Percentiles rank a stretch among this genome's conserved stretches.
Evolutionary conservation across 768 basidiomycete genomes (phyloP).

Genomic region (Agaricus blazei): DNA sequence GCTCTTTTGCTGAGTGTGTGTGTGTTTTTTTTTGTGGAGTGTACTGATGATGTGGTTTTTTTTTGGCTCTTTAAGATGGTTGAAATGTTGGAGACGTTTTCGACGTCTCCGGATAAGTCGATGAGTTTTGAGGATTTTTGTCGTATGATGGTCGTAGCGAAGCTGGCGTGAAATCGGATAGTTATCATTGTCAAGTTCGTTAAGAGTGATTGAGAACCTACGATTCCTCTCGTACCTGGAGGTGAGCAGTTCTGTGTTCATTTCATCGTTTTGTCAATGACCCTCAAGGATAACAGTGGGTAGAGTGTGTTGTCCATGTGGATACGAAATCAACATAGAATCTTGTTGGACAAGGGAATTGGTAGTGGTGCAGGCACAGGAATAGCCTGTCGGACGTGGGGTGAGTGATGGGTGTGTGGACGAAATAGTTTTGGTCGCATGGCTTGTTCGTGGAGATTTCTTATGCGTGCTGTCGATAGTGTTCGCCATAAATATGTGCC

Average conservation of each 20-base stretch:
- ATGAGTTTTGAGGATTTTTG: conserved; percentile 68
- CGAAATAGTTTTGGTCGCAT: too few species aligned
- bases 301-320: conserved; percentile 52
- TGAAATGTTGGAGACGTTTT: conserved; percentile 79
- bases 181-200: conserved; percentile 21
- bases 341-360: conserved; percentile 68
- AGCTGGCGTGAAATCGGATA: conserved; percentile 41
- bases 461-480: too few species aligned
- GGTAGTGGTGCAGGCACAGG: conserved; percentile 25
- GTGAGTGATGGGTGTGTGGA: too few species aligned
- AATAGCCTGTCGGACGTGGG: too few species aligned
- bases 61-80: conserved; percentile 43
- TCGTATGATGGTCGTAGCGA: conserved; percentile 65
- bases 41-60: not conserved
- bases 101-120: conserved; percentile 62
- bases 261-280: conserved; percentile 24
- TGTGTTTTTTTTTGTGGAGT: conserved; percentile 12
- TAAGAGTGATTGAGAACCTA: conserved; percentile 9
- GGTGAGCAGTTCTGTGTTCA: conserved; percentile 45
- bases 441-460: too few species aligned
- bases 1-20: not conserved
- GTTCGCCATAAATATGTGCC: too few species aligned
- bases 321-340: conserved; percentile 68
- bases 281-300: conserved; percentile 21
- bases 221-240: conserved; percentile 9